A percentile compares a stretch with the other conserved stretches of the same genome.
These are phyloP conservation scores for Solanum aculeatissimum DNA, from an alignment of 305 asterid species.

Conservation along the genomic window DNA sequence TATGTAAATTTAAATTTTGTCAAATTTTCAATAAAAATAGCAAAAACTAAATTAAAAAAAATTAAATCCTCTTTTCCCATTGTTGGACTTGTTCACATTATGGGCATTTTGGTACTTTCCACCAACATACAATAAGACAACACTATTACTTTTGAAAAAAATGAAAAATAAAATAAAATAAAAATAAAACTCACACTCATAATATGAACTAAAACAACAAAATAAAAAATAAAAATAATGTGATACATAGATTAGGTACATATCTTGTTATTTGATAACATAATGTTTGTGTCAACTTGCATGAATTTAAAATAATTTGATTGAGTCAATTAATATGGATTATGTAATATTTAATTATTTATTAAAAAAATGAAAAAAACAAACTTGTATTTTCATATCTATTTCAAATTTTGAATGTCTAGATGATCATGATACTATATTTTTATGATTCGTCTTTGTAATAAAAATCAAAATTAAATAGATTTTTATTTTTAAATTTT, in stretches of 20 bases:
- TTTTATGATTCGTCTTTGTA: neutral
- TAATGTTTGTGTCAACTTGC: neutral
- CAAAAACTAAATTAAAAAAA: no score
- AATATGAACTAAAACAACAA: neutral
- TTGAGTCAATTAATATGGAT: rapidly evolving
- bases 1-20: no score
- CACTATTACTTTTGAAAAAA: neutral
- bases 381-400: neutral
- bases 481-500: no score
- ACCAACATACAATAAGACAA: neutral
- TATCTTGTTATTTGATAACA: neutral
- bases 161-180: neutral
- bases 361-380: neutral
- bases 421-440: neutral
- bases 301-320: neutral
- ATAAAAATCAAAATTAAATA: neutral
- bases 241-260: neutral
- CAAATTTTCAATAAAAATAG: no score
- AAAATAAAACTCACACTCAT: neutral
- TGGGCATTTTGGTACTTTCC: neutral
- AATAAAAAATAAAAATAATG: neutral
- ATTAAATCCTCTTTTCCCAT: no score
- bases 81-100: neutral
- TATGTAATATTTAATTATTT: neutral
- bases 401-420: neutral